phyloP scores from a whole-genome alignment of 2,329 filamentous ascomycete species.

The Pseudocercospora eumusae region DNA sequence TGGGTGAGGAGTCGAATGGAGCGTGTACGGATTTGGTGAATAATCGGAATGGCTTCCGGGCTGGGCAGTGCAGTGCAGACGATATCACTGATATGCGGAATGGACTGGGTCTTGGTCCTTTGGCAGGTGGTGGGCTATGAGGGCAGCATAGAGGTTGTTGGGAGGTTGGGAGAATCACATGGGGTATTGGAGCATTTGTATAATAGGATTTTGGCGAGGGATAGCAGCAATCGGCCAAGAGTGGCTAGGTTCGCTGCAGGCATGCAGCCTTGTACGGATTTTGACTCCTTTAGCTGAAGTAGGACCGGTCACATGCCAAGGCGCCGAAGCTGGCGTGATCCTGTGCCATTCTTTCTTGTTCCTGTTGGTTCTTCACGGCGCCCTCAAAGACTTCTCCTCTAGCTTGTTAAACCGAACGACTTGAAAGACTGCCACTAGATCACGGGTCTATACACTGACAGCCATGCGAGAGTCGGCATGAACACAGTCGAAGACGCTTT shows the following conservation, averaged over 20 bases:
- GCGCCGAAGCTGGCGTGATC: too few species aligned
- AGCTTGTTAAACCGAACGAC: conserved; percentile 7
- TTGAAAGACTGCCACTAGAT: conserved; percentile 7
- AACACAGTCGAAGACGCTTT: conserved; percentile 7
- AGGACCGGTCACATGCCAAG: not conserved
- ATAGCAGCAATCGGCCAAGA: not conserved
- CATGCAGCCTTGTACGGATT: not conserved
- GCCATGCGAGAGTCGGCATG: conserved; percentile 9
- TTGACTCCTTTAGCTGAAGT: not conserved
- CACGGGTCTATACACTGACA: conserved; percentile 11
- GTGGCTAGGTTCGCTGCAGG: not conserved
- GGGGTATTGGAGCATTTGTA: not conserved
- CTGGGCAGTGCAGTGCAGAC: conserved; percentile 8
- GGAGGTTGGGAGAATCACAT: not conserved
- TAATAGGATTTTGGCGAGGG: not conserved
- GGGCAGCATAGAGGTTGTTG: not conserved
- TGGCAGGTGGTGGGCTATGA: not conserved
- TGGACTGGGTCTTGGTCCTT: conserved; percentile 4
- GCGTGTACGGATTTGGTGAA: conserved; percentile 9
- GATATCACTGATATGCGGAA: conserved; percentile 8
- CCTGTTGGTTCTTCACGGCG: not conserved
- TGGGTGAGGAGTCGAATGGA: conserved; percentile 15
- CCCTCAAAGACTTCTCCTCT: conserved; percentile 13
- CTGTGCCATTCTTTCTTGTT: not conserved
- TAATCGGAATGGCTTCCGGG: not conserved